A percentile compares a stretch with the other conserved stretches of the same genome.
These are phyloP conservation scores for Amaranthus cruentus DNA, from an alignment of 148 eudicot genomes.

Conservation along the genomic window DNA sequence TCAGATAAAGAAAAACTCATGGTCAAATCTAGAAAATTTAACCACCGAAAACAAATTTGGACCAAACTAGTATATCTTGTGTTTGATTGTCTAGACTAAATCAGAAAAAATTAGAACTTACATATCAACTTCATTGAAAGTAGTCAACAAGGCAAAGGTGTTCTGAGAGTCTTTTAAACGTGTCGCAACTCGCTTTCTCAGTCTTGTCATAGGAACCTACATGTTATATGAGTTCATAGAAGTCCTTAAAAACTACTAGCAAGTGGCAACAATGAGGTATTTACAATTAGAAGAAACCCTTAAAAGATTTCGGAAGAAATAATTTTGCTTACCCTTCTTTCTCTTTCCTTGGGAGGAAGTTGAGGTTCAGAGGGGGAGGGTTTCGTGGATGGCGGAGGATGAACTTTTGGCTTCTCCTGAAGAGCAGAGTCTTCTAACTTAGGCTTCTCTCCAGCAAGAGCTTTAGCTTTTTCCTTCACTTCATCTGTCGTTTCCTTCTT, in stretches of 20 bases:
- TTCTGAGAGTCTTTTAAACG: slow-evolving; percentile 95
- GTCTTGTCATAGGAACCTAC: slow-evolving; percentile 97
- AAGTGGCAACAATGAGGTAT: neutral
- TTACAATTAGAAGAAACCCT: neutral
- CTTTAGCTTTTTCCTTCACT: slow-evolving; percentile 46
- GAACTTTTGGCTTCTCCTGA: slow-evolving; percentile 45
- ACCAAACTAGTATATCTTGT: neutral
- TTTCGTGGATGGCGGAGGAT: slow-evolving; percentile 50
- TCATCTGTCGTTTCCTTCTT: slow-evolving; percentile 42
- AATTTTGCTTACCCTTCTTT: slow-evolving; percentile 67
- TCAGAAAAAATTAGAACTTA: slow-evolving; percentile 29
- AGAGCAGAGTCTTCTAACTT: slow-evolving; percentile 41
- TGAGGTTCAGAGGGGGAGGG: slow-evolving; percentile 78
- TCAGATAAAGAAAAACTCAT: neutral
- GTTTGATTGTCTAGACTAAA: neutral
- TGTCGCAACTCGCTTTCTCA: slow-evolving; percentile 88
- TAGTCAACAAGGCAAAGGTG: slow-evolving; percentile 92
- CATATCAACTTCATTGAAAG: slow-evolving; percentile 96
- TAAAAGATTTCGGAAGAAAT: neutral
- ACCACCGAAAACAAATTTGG: neutral
- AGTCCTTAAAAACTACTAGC: neutral
- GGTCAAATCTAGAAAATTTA: neutral
- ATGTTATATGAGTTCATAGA: neutral
- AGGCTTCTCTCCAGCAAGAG: slow-evolving; percentile 40
- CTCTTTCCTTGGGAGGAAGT: slow-evolving; percentile 96